Evolutionary conservation across 2,329 filamentous ascomycete genomes (phyloP).

Genomic region (Onygena corvina): DNA sequence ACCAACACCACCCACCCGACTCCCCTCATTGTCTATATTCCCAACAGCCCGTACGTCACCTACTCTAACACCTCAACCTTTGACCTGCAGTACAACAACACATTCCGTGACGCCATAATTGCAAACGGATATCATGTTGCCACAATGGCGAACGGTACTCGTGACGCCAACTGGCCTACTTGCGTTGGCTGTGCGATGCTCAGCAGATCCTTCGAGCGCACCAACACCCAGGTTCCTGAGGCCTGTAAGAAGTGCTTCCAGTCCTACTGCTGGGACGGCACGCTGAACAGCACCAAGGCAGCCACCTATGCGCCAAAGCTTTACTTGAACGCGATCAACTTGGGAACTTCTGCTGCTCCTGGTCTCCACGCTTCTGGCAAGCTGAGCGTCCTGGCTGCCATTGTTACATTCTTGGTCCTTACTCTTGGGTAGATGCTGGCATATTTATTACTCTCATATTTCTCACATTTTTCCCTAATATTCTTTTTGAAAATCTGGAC

Average conservation of each 20-base stretch:
- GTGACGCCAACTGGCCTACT: constrained; percentile 61
- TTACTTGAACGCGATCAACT: constrained; percentile 1
- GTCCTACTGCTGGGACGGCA: constrained; percentile 91
- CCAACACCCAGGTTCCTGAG: constrained; percentile 54
- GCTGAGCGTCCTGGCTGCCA: constrained; percentile 8
- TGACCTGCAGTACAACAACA: constrained; percentile 49
- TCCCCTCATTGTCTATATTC: constrained; percentile 75
- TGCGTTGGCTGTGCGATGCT: constrained; percentile 86
- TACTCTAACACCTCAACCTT: constrained; percentile 72
- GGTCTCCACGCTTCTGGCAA: constrained; percentile 9
- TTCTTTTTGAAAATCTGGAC: neutral
- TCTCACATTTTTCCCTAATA: neutral
- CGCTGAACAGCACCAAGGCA: constrained; percentile 32
- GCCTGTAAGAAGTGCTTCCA: constrained; percentile 66
- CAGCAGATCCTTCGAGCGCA: constrained; percentile 60
- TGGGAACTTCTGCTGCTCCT: constrained; percentile 7
- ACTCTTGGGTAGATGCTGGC: constrained; percentile 9
- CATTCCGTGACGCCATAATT: constrained; percentile 66
- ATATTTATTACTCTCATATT: neutral
- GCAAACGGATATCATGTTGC: constrained; percentile 73
- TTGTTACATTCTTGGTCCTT: neutral
- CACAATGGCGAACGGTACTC: constrained; percentile 69
- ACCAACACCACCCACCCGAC: constrained; percentile 46
- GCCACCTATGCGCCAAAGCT: constrained; percentile 34
- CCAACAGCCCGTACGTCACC: constrained; percentile 69